phyloP scores from a whole-genome alignment of 1,284 basidiomycete genomes.

The Kwoniella shivajii region DNA sequence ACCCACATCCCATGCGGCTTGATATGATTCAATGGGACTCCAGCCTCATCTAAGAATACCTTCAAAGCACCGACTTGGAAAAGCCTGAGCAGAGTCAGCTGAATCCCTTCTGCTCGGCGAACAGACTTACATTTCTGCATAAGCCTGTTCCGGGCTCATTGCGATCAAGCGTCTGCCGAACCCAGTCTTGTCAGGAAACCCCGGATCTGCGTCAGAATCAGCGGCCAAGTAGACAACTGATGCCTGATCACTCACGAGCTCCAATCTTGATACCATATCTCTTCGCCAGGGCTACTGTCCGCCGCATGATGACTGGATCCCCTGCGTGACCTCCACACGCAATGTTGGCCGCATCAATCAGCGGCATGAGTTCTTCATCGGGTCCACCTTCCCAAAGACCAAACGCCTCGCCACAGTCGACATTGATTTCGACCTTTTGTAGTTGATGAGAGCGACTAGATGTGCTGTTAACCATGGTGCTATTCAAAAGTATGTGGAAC shows the following conservation, averaged over 20 bases:
- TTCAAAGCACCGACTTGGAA: slow-evolving; percentile 48
- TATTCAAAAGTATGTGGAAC: not conserved
- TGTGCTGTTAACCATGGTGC: slow-evolving; percentile 7
- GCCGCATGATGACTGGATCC: slow-evolving; percentile 46
- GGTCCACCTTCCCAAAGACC: slow-evolving; percentile 45
- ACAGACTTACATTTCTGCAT: slow-evolving; percentile 35
- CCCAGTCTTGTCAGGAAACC: slow-evolving; percentile 34
- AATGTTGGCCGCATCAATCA: slow-evolving; percentile 42
- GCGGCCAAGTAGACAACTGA: not conserved
- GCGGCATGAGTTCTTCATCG: slow-evolving; percentile 45
- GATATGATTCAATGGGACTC: slow-evolving; percentile 39
- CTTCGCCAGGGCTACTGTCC: slow-evolving; percentile 45
- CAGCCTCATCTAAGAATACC: slow-evolving; percentile 43
- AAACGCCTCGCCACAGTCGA: slow-evolving; percentile 46
- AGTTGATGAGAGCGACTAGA: slow-evolving; percentile 2
- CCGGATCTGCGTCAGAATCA: slow-evolving; percentile 23
- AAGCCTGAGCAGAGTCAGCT: slow-evolving; percentile 16
- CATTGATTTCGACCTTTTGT: slow-evolving; percentile 37
- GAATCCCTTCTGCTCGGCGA: not conserved
- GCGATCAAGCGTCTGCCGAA: slow-evolving; percentile 27
- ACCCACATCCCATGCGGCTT: slow-evolving; percentile 41
- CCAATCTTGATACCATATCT: slow-evolving; percentile 45
- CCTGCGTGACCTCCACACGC: slow-evolving; percentile 51
- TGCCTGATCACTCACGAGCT: slow-evolving; percentile 27
- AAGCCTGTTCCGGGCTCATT: slow-evolving; percentile 31